Evolutionary conservation across 2,329 filamentous ascomycete species (phyloP).

Genomic region (Pestalotiopsis fici): DNA sequence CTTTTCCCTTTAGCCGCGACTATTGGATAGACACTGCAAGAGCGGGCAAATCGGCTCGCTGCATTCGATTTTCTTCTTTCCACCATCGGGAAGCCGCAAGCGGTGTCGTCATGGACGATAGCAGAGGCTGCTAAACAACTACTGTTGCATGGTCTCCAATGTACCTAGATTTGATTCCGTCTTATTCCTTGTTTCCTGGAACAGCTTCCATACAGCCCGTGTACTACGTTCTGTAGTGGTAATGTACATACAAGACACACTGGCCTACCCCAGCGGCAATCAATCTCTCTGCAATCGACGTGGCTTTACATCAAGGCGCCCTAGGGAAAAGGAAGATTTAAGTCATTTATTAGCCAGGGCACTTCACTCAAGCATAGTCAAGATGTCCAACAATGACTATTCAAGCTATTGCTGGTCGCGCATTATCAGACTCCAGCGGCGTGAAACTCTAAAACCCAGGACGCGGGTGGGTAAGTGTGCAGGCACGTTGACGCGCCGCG

Average conservation of each 20-base stretch:
- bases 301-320: background rate
- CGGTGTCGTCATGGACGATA: conserved; percentile 2
- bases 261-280: background rate
- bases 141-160: background rate
- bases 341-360: background rate
- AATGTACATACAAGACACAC: background rate
- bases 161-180: background rate
- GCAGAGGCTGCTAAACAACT: background rate
- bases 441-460: background rate
- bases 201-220: background rate
- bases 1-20: background rate
- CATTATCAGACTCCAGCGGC: background rate
- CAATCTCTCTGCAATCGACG: background rate
- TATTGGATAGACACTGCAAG: background rate
- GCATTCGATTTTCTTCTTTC: background rate
- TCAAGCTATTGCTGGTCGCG: background rate
- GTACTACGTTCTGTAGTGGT: background rate
- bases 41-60: conserved; percentile 2
- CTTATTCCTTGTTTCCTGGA: background rate
- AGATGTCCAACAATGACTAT: background rate
- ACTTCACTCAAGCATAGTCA: background rate
- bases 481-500: background rate
- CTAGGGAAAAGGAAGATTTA: background rate
- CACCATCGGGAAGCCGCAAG: background rate
- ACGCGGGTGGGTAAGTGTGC: background rate